These are phyloP conservation scores for Populus hybrid DNA, from an alignment of 441 rosid species.

Conservation along the genomic window DNA sequence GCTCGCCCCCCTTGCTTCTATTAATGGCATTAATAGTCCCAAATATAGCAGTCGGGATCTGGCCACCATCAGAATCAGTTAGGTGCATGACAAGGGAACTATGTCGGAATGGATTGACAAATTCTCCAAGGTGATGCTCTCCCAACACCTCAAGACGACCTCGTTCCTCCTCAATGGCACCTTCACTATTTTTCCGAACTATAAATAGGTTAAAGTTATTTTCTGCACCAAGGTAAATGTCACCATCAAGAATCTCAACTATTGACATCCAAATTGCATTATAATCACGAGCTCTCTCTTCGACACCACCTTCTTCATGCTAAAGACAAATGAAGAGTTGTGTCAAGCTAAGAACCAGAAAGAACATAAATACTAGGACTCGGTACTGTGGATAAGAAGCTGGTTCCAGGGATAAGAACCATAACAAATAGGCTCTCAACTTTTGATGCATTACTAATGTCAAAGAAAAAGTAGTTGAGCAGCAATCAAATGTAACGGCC, in stretches of 20 bases:
- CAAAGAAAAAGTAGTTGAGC: no score
- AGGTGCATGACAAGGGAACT: conserved; percentile 94
- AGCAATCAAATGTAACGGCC: no score
- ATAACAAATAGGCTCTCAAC: no score
- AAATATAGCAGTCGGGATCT: conserved; percentile 80
- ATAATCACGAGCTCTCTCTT: conserved; percentile 94
- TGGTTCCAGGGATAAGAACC: no score
- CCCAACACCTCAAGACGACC: conserved; percentile 83
- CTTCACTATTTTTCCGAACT: conserved; percentile 95
- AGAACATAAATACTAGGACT: no score
- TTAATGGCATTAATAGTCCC: conserved; percentile 31
- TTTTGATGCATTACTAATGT: no score
- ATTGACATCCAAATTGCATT: conserved; percentile 99
- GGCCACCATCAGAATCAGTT: conserved; percentile 86
- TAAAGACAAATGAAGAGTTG: conserved; percentile 17
- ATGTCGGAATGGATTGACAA: conserved; percentile 49
- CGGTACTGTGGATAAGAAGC: no score
- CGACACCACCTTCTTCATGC: conserved; percentile 98
- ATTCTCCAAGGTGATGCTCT: conserved; percentile 61
- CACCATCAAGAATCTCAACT: conserved; percentile 94
- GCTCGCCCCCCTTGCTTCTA: no score
- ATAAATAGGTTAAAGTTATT: conserved; percentile 84
- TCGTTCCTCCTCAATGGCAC: conserved; percentile 41
- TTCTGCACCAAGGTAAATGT: conserved; percentile 87
- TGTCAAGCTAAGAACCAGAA: neutral